A percentile compares a stretch with the other conserved stretches of the same genome.
These are phyloP conservation scores for Leptographium procerum DNA, from an alignment of 2,329 filamentous ascomycete species.

Conservation along the genomic window DNA sequence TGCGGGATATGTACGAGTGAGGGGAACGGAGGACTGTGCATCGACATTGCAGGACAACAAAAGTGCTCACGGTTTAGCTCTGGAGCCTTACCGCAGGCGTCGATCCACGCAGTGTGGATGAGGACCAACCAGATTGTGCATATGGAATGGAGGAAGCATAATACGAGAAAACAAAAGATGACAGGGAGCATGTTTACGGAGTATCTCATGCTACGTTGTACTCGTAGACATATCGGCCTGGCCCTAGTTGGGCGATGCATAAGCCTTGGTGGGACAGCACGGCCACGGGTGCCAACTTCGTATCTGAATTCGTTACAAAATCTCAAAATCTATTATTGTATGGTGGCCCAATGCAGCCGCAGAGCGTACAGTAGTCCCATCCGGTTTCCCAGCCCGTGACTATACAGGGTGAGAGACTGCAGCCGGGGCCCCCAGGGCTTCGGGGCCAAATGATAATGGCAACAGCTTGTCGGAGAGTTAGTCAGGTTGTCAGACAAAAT, in stretches of 20 bases:
- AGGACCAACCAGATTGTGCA: background rate
- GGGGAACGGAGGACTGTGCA: background rate
- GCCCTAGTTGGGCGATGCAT: background rate
- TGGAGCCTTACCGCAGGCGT: background rate
- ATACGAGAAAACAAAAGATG: background rate
- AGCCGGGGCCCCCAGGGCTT: background rate
- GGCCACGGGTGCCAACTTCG: no score
- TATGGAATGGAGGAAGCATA: background rate
- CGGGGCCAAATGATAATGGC: constrained; percentile 51
- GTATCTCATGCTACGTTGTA: no score
- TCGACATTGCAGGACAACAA: background rate
- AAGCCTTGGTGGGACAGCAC: background rate
- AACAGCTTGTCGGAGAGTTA: constrained; percentile 38
- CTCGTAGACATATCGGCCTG: background rate
- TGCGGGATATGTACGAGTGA: background rate
- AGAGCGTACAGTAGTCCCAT: background rate
- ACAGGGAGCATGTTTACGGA: no score
- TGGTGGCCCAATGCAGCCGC: background rate
- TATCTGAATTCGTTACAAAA: no score
- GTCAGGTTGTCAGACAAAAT: background rate
- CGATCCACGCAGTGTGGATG: no score
- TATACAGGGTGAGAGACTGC: background rate
- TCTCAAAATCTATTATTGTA: background rate
- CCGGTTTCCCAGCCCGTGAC: background rate
- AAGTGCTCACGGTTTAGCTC: background rate